phyloP scores from a whole-genome alignment of 257 asterid species.

The Orobanche coerulescens region DNA sequence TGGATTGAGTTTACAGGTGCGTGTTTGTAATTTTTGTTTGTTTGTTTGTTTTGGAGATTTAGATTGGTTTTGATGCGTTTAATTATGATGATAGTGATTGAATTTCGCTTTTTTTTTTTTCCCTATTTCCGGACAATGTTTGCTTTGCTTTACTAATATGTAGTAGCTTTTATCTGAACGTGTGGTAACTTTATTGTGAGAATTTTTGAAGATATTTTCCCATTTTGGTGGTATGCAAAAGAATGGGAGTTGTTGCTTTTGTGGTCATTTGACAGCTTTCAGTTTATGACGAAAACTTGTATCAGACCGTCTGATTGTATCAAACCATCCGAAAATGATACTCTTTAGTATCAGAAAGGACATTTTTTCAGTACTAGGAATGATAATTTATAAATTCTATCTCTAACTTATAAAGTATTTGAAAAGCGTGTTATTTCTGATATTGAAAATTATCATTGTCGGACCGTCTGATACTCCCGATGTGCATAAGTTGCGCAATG shows the following conservation, averaged over 20 bases:
- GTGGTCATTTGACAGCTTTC: constrained; percentile 11
- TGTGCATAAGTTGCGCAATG: neutral
- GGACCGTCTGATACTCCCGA: no score
- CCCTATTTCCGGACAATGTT: neutral
- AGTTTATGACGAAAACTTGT: no score
- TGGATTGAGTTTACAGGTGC: constrained; percentile 18
- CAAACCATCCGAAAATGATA: no score
- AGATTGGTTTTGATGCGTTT: constrained; percentile 22
- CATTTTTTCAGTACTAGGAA: no score
- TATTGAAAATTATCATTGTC: no score
- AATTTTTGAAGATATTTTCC: constrained; percentile 16
- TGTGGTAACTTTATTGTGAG: constrained; percentile 4
- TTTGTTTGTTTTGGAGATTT: neutral
- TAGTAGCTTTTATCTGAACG: no score
- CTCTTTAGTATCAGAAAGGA: no score
- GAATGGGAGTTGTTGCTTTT: constrained; percentile 4
- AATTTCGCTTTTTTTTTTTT: neutral
- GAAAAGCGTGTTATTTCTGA: no score
- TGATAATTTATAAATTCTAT: no score
- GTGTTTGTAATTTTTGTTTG: constrained; percentile 1
- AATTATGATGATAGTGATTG: constrained; percentile 1
- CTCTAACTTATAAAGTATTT: no score
- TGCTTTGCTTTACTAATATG: no score
- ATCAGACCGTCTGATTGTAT: no score
- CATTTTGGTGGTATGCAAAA: constrained; percentile 2